Evolutionary conservation across 2,329 filamentous ascomycete genomes (phyloP), one percentile per base, ranked within the genome.

Genomic region (Fusarium sp.): DNA sequence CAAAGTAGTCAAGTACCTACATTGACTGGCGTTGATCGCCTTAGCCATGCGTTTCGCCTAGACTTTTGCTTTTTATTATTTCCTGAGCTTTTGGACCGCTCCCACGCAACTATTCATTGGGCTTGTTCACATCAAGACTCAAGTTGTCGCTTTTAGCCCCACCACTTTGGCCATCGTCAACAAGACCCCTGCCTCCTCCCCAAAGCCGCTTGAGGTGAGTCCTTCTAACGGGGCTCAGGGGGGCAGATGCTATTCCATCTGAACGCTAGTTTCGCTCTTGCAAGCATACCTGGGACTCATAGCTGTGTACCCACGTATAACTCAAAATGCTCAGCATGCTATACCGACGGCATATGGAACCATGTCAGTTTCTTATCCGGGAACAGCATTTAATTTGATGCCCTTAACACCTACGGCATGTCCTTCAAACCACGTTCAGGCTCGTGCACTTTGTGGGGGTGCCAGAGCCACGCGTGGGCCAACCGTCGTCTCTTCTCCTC

Each of bases 111-210:
- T 71, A 69, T 70, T 61, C 67, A 65, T 69, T 70, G 67, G 67
- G 52, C 23, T 65, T 48, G 62, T 60, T 60, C 53, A 54, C 56
- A 60, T 65, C 48, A 28, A 28, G 28, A 28, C 28, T 28, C 28
- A 39, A 63, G 48, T 41, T 57, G 52, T 68, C 61, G 21, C 55
- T 57, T 43, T 64, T 59, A 70, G 61, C 58, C 69, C 72, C 73
- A 75, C 73, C 58, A 61, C 65, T 62, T 70, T 54, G 70, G 63
- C 67, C 73, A 72, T 73, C 61, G 58, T 71, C 58, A 60, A 64
- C 48, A 48, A 39, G 49, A 60, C 51, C 73, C 71, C 68, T 74
- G 69, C 46, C 52, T 46, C 42, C 37, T 42, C 43, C 30, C 18
- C 34, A 37, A 34, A 52, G 57, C 46, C 50, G 30, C 43, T 50